These are phyloP conservation scores for Penicilliopsis zonata DNA, from an alignment of 495 filamentous ascomycete genomes.

Conservation along the genomic window DNA sequence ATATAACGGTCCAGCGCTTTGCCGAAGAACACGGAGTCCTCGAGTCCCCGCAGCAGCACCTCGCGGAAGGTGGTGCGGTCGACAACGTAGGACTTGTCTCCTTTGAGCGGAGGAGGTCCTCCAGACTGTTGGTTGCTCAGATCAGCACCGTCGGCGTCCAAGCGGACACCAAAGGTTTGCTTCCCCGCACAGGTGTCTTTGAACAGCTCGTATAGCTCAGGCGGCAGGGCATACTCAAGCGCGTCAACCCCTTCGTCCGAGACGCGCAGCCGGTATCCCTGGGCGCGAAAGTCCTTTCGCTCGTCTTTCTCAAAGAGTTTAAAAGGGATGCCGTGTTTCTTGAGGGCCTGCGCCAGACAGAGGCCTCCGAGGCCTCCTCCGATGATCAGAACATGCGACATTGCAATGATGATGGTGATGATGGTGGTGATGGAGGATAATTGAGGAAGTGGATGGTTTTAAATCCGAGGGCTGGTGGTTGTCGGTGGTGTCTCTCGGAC, in stretches of 20 bases:
- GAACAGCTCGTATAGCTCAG: slow-evolving; percentile 32
- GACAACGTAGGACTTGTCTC: slow-evolving; percentile 9
- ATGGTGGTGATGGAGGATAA: no score
- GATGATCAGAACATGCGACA: slow-evolving; percentile 20
- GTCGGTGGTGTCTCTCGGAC: no score
- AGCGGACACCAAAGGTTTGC: slow-evolving; percentile 9
- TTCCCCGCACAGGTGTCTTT: slow-evolving; percentile 41
- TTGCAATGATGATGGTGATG: no score
- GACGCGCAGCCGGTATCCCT: slow-evolving; percentile 37
- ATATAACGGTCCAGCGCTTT: slow-evolving; percentile 26
- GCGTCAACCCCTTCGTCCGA: slow-evolving; percentile 37
- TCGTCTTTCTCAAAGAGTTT: slow-evolving; percentile 38
- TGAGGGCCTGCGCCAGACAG: slow-evolving; percentile 40
- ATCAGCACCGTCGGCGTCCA: slow-evolving; percentile 11
- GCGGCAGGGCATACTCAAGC: slow-evolving; percentile 36
- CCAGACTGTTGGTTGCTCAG: no score
- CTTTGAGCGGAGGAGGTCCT: slow-evolving; percentile 6
- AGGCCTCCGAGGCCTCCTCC: slow-evolving; percentile 45
- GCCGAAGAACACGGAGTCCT: slow-evolving; percentile 27
- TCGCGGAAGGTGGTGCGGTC: slow-evolving; percentile 18
- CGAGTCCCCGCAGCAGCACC: slow-evolving; percentile 16
- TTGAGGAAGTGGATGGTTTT: no score
- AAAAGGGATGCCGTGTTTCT: slow-evolving; percentile 36
- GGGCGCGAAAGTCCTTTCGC: slow-evolving; percentile 19
- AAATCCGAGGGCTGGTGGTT: no score